Evolutionary conservation across 169 alveolate species (phyloP).

Genomic region (Eimeria nieschulzi): DNA sequence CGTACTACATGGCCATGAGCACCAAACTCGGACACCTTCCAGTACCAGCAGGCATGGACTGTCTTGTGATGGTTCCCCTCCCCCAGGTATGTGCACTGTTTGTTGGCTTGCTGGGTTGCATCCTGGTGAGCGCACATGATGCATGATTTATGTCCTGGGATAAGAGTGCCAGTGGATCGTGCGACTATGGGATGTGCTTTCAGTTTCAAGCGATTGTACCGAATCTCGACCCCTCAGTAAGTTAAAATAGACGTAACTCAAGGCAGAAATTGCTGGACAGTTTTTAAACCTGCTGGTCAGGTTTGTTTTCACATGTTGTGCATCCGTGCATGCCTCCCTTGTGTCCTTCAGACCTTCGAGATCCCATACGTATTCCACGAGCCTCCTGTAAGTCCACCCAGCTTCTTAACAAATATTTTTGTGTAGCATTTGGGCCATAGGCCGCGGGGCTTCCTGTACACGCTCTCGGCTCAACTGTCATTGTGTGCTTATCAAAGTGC

Average conservation of each 20-base stretch:
- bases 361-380: conserved; percentile 37
- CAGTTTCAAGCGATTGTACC: not conserved
- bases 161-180: too few species aligned
- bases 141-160: too few species aligned
- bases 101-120: too few species aligned
- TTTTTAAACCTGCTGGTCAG: not conserved
- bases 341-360: conserved; percentile 3
- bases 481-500: too few species aligned
- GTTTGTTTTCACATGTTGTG: too few species aligned
- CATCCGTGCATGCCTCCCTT: not conserved
- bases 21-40: conserved; percentile 19
- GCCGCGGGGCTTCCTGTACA: too few species aligned
- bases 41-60: conserved; percentile 32
- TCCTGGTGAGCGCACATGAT: too few species aligned
- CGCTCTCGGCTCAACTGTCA: too few species aligned
- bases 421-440: too few species aligned
- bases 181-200: not conserved
- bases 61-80: not conserved
- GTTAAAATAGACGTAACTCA: not conserved
- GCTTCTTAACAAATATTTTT: too few species aligned
- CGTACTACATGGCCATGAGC: conserved; percentile 47
- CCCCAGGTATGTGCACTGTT: too few species aligned
- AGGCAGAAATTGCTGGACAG: not conserved
- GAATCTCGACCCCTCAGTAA: not conserved
- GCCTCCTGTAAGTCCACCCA: conserved; percentile 30